Conservation (phyloP, 805 yeast genomes). For the Hemisphaericaspora nanyangensis region DNA sequence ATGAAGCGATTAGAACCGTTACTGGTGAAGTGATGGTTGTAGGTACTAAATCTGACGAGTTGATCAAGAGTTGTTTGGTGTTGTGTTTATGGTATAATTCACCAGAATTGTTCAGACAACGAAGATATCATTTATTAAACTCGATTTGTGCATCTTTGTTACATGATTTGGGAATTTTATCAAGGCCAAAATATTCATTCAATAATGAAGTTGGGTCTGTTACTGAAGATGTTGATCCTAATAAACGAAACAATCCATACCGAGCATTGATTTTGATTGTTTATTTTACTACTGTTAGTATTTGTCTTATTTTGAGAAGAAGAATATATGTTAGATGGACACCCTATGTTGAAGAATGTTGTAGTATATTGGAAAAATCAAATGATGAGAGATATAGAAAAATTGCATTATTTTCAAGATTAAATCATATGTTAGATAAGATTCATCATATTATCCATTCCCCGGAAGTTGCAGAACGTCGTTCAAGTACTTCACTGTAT, state of each 20-base stretch:
- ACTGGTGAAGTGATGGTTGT: slow-evolving; percentile 59
- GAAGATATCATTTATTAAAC: slow-evolving; percentile 70
- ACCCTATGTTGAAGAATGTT: slow-evolving; percentile 60
- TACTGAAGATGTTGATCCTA: slow-evolving; percentile 1
- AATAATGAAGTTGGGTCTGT: slow-evolving; percentile 13
- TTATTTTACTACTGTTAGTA: slow-evolving; percentile 60
- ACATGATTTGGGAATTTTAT: slow-evolving; percentile 72
- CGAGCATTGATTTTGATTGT: slow-evolving; percentile 51
- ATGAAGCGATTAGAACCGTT: slow-evolving; percentile 47
- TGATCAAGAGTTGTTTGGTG: slow-evolving; percentile 58
- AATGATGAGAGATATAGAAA: slow-evolving; percentile 30
- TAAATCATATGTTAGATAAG: slow-evolving; percentile 59
- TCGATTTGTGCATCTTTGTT: slow-evolving; percentile 63
- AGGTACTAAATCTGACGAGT: slow-evolving; percentile 68
- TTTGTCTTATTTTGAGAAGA: slow-evolving; percentile 63
- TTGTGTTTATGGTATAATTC: slow-evolving; percentile 78
- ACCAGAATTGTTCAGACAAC: slow-evolving; percentile 75
- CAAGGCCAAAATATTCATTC: slow-evolving; percentile 33
- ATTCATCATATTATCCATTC: slow-evolving; percentile 50
- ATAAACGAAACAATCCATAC: slow-evolving; percentile 7
- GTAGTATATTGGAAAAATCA: slow-evolving; percentile 40
- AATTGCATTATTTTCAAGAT: slow-evolving; percentile 55
- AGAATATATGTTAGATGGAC: slow-evolving; percentile 62
- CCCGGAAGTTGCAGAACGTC: slow-evolving; percentile 19
- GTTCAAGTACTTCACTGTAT: slow-evolving; percentile 29